Conservation (phyloP, 208 protist genomes). For the Naegleria fowleri region DNA sequence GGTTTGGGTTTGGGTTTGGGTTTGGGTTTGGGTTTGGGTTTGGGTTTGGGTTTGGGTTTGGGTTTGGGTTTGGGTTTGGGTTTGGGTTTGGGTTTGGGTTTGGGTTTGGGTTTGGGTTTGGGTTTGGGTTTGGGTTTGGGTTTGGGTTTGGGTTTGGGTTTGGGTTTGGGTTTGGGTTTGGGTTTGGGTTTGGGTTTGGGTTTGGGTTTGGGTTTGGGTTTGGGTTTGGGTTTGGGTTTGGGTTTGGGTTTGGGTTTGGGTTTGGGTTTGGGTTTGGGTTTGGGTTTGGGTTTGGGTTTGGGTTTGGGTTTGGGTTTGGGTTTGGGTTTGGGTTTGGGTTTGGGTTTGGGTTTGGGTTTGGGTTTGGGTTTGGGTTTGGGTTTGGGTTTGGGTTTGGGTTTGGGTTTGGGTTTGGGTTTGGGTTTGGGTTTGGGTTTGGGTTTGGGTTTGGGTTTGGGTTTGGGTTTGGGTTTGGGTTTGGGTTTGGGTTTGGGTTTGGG, state of each 20-base stretch:
- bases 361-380: not conserved
- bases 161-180: conserved; percentile 31
- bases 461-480: conserved; percentile 17
- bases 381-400: no score
- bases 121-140: not conserved
- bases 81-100: conserved; percentile 36
- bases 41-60: conserved; percentile 29
- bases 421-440: no score
- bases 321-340: not conserved
- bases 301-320: not conserved
- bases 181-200: conserved; percentile 35
- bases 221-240: conserved; percentile 28
- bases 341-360: not conserved
- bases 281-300: conserved; percentile 19
- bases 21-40: conserved; percentile 30
- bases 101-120: conserved; percentile 16
- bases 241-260: conserved; percentile 21
- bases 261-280: conserved; percentile 9
- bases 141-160: not conserved
- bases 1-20: conserved; percentile 28
- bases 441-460: no score
- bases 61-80: conserved; percentile 37
- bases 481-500: conserved; percentile 17
- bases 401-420: no score
- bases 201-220: conserved; percentile 34